Conservation (phyloP, 2,329 filamentous ascomycete genomes). For the Fusarium austroafricanum region DNA sequence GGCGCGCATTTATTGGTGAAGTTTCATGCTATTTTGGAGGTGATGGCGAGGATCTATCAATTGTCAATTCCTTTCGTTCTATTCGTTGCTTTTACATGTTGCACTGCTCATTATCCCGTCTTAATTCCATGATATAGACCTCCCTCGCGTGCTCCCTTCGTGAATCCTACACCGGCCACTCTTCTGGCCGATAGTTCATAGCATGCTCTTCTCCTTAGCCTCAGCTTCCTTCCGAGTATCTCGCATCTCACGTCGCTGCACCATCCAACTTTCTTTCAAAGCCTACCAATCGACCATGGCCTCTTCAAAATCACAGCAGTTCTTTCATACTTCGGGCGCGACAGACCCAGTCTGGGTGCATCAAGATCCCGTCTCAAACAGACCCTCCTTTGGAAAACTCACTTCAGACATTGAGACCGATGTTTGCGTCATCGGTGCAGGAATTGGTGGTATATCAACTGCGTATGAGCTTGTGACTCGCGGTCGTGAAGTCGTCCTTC, state of each 20-base stretch:
- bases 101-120: too few relatives aligned
- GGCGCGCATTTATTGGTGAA: too few relatives aligned
- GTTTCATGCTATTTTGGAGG: too few relatives aligned
- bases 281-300: slow-evolving; percentile 25
- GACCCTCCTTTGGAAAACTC: slow-evolving; percentile 13
- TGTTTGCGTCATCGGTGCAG: slow-evolving; percentile 31
- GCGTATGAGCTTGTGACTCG: slow-evolving; percentile 56
- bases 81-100: too few relatives aligned
- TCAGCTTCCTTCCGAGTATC: slow-evolving; percentile 11
- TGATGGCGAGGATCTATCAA: too few relatives aligned
- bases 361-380: slow-evolving; percentile 55
- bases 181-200: neutral
- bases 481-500: slow-evolving; percentile 61
- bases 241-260: slow-evolving; percentile 5
- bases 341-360: slow-evolving; percentile 66
- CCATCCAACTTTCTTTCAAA: slow-evolving; percentile 5
- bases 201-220: slow-evolving; percentile 17
- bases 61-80: too few relatives aligned
- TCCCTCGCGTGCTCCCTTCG: too few relatives aligned
- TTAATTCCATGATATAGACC: neutral
- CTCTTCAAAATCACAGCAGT: slow-evolving; percentile 23
- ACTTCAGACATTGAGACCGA: slow-evolving; percentile 18
- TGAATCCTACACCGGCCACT: too few relatives aligned
- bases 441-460: slow-evolving; percentile 32
- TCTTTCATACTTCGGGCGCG: slow-evolving; percentile 58